Evolutionary conservation across 2,329 filamentous ascomycete genomes (phyloP), one percentile per base, ranked within the genome.

Genomic region (Akanthomyces uredinophilus): DNA sequence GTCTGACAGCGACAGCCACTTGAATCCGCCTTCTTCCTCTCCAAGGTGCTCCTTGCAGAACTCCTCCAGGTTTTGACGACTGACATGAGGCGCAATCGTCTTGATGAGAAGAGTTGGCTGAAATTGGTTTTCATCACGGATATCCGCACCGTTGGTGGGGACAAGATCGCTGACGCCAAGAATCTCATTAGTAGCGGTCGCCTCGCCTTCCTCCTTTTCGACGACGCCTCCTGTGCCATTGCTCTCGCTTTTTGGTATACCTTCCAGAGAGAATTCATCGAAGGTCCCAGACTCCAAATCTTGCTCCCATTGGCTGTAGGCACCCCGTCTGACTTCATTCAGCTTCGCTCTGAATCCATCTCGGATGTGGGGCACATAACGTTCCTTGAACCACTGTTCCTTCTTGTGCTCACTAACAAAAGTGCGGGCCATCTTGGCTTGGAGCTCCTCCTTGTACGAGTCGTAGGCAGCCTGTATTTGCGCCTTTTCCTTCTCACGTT

Each of bases 381-480:
- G 88, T 76, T 99, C 95, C 68, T 89, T 91, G 78, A 99, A 99
- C 95, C 95, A 99, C 72, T 99, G 94, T 74, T 99, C 95, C 49
- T 87, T 87, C 73, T 96, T 96, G 76, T 99, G 95, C 68, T 92
- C 89, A 55, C 89, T 86, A 47, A 99, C 95, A 72, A 99, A 99
- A 1, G 85, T 81, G 66, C 92, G 87, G 0, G 95, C 93, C 89
- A 96, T 94, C 72, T 87, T 88, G 4, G 83, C 85, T 69, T 89
- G 86, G 2, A 89, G 77, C 41, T 88, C 86, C 70, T 89, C 86
- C 68, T 88, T 88, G 71, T 89, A 89, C 1, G 78, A 66, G 68
- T 89, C 86, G 67, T 89, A 89, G 1, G 86, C 85, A 16, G 79
- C 79, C 69, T 94, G 90, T 24, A 94, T 94, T 74, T 86, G 88